Evolutionary conservation across 345 rosid genomes (phyloP).

Genomic region (Bruguiera sexangula): DNA sequence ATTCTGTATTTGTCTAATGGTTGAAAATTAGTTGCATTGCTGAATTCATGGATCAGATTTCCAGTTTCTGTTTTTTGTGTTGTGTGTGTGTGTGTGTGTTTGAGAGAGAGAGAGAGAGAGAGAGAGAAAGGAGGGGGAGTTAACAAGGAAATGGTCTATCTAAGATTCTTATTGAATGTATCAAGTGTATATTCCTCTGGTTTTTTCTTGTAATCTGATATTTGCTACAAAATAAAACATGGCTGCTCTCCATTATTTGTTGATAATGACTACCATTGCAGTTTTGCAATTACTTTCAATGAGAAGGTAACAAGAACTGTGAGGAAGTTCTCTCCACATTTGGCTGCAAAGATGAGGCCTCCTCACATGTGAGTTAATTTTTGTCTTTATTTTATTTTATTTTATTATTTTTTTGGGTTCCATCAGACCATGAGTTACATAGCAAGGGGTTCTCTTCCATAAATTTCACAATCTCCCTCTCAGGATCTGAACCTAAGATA

Average conservation of each 20-base stretch:
- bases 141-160: background rate
- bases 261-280: constrained; percentile 22
- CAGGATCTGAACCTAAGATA: too few relatives aligned
- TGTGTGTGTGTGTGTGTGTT: too few relatives aligned
- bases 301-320: constrained; percentile 88
- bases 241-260: background rate
- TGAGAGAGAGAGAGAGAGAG: background rate
- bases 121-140: background rate
- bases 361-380: constrained; percentile 61
- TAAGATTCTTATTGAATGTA: background rate
- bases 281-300: constrained; percentile 92
- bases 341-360: constrained; percentile 99
- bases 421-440: too few relatives aligned
- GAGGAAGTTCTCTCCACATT: constrained; percentile 87
- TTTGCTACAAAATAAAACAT: background rate
- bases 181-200: background rate
- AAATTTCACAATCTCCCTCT: too few relatives aligned
- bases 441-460: too few relatives aligned
- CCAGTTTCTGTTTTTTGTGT: background rate
- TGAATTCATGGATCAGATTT: background rate
- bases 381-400: too few relatives aligned
- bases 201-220: background rate
- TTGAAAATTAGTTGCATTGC: background rate
- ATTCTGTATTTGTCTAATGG: background rate
- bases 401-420: too few relatives aligned